A percentile compares a stretch with the other conserved stretches of the same genome.
Conservation (phyloP, 179 eudicot genomes). For the Vitellaria paradoxa region DNA sequence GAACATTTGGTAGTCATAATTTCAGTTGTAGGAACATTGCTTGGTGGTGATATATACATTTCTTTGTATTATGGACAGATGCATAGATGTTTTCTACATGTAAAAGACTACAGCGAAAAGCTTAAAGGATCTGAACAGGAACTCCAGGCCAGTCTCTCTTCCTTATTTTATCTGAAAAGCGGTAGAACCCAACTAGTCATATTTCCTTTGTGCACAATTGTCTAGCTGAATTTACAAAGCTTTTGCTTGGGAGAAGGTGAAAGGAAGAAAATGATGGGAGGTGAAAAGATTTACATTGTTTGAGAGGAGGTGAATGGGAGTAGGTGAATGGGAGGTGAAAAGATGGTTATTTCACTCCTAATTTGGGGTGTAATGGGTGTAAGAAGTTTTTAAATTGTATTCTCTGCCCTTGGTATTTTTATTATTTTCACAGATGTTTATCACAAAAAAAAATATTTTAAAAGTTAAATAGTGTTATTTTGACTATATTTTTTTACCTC, state of each 20-base stretch:
- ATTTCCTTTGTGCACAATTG: background rate
- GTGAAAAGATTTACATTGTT: background rate
- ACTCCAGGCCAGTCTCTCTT: slow-evolving; percentile 56
- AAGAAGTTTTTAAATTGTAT: too few relatives aligned
- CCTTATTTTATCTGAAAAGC: background rate
- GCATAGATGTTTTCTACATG: slow-evolving; percentile 53
- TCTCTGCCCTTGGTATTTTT: too few relatives aligned
- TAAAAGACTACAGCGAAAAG: slow-evolving; percentile 58
- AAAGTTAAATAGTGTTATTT: too few relatives aligned
- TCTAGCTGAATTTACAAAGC: background rate
- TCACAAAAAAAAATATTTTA: too few relatives aligned
- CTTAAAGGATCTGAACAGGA: slow-evolving; percentile 70
- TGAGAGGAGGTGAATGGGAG: too few relatives aligned
- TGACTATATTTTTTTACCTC: too few relatives aligned
- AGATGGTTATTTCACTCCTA: background rate
- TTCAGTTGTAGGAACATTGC: background rate
- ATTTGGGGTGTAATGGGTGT: too few relatives aligned
- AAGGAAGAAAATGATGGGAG: too few relatives aligned
- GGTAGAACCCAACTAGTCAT: background rate
- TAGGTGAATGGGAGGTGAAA: background rate
- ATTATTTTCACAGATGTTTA: too few relatives aligned
- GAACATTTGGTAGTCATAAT: background rate
- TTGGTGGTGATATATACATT: slow-evolving; percentile 1
- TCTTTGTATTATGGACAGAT: slow-evolving; percentile 46
- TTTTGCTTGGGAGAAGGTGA: too few relatives aligned